Evolutionary conservation across 371 early-diverging fungal species (phyloP).

Genomic region (Mucor piriformis): DNA sequence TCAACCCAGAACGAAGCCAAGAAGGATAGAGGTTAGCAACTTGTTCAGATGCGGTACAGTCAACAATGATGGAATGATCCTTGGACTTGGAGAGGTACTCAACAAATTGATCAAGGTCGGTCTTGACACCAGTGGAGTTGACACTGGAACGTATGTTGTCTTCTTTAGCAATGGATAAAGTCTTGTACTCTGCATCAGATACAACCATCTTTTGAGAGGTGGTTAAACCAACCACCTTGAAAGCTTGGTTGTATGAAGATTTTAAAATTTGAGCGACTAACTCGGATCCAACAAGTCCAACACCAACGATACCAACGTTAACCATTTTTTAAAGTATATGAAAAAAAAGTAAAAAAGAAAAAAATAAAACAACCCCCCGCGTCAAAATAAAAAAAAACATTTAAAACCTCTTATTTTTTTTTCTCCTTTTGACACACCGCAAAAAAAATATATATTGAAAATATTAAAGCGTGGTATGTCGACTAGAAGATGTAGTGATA

Average conservation of each 20-base stretch:
- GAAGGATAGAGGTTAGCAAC: constrained; percentile 82
- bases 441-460: background rate
- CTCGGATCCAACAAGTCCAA: constrained; percentile 92
- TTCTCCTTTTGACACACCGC: background rate
- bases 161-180: constrained; percentile 16
- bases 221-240: constrained; percentile 63
- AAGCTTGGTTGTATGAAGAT: constrained; percentile 30
- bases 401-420: constrained; percentile 4
- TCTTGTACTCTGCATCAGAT: constrained; percentile 38
- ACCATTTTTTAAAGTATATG: constrained; percentile 43
- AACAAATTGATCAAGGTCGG: constrained; percentile 57
- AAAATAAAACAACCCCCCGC: background rate
- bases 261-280: constrained; percentile 73
- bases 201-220: constrained; percentile 72
- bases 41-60: constrained; percentile 86
- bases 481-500: constrained; percentile 37
- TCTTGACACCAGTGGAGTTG: constrained; percentile 25
- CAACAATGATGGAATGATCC: constrained; percentile 76
- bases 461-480: background rate
- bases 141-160: constrained; percentile 25
- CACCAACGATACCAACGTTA: constrained; percentile 89
- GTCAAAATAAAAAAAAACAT: background rate
- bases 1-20: constrained; percentile 80
- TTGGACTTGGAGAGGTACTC: constrained; percentile 51
- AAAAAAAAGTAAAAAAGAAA: background rate